Conservation (phyloP, 345 rosid species). For the Moricandia arvensis region DNA sequence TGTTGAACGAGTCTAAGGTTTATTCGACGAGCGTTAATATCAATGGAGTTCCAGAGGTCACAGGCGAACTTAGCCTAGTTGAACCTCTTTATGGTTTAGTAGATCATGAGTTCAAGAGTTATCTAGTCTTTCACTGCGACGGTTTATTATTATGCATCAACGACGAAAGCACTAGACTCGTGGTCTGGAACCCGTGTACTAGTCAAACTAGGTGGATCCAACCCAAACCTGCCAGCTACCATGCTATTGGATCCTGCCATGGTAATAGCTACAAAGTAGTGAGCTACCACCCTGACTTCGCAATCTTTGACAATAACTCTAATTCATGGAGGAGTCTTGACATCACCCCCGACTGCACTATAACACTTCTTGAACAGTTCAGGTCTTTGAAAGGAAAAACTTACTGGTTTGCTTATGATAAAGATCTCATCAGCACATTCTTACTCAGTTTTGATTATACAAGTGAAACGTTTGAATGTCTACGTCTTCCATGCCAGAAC, state of each 20-base stretch:
- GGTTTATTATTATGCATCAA: not conserved
- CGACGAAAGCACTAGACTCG: not conserved
- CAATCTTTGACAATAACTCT: not conserved
- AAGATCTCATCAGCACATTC: not conserved
- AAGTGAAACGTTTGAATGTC: not conserved
- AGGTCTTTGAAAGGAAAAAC: not conserved
- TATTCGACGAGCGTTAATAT: not conserved
- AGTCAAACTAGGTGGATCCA: not conserved
- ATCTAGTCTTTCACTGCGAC: not conserved
- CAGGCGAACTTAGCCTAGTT: not conserved
- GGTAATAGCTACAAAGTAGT: not conserved
- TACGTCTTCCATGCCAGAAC: too few relatives aligned
- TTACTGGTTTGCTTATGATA: not conserved
- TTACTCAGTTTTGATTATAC: not conserved
- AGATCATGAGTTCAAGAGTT: not conserved
- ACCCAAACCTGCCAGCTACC: not conserved
- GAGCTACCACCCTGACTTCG: not conserved
- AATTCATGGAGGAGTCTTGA: not conserved
- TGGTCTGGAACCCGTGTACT: not conserved
- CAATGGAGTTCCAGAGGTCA: not conserved
- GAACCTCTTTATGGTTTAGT: not conserved
- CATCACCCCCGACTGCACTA: not conserved
- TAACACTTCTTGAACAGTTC: not conserved
- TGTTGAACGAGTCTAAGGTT: not conserved
- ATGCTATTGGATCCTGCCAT: not conserved